Evolutionary conservation across 73 alveolate genomes (phyloP), one percentile per base, ranked within the genome.

Genomic region (Paramecium tetraurelia): DNA sequence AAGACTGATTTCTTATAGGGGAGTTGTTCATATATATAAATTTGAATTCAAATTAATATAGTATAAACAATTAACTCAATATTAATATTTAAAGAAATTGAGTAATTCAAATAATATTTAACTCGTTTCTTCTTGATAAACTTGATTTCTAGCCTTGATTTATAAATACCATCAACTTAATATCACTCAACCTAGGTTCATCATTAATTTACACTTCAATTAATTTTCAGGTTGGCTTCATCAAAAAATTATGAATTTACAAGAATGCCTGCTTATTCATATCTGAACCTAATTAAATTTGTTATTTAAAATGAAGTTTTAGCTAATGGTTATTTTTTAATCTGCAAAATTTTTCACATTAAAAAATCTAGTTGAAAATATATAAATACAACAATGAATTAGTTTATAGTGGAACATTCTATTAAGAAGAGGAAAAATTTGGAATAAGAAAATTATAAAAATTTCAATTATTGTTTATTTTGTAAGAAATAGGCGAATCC

Each of bases 21-120:
- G 84, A 63, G 50, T 63, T 63, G 41, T 63, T 31, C 84, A 63
- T 63, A 63, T 63, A 63, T 63, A 63, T 53, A 63, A 63, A 63
- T 63, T 63, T 63, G 84, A 63, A 63, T 63, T 63, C 84, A 63
- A 63, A 63, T 63, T 53, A 53, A 12, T 48, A 48, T 48, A 48
- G 7, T 18, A 53, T 53, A 53, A 18, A 53, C 4, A 11, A 16
- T 16, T 53, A 53, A 53, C 16, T 20, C 69, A 53, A 53, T 53
- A 53, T 18, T 53, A 53, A 53, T 53, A 53, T 16, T 53, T 53
- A 53, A 53, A 18, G 35, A 6, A 53, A 18, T 53, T 53, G 69
- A 53, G 6, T 4, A 4, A 18, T 53, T 53, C 35, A 53, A 18
- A 53, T 40, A 40, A 40, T 7, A 12, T 16, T 16, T 11, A 48